Conservation (phyloP, 192 early-diverging fungal genomes). For the Entomortierella beljakovae region DNA sequence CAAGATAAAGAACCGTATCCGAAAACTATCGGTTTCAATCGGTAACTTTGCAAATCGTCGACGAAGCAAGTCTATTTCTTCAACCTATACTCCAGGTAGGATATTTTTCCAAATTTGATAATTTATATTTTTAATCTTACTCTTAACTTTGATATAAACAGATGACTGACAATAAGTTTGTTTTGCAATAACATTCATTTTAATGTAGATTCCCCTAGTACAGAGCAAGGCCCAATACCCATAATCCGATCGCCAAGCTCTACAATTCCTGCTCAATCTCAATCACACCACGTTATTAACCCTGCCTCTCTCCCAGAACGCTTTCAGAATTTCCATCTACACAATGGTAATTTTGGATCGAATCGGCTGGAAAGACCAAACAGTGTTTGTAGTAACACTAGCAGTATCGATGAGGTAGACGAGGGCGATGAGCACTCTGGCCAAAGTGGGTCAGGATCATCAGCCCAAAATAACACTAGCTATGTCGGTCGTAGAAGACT, state of each 20-base stretch:
- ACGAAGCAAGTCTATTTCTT: constrained; percentile 51
- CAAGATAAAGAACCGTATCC: constrained; percentile 58
- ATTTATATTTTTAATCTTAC: neutral
- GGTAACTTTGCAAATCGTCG: constrained; percentile 52
- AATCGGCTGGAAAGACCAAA: constrained; percentile 33
- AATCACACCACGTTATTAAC: constrained; percentile 5
- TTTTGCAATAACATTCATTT: neutral
- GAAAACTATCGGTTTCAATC: constrained; percentile 57
- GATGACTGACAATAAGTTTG: neutral
- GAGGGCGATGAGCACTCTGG: constrained; percentile 29
- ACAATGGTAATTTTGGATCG: constrained; percentile 21
- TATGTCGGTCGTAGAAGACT: constrained; percentile 34
- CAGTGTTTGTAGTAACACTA: constrained; percentile 44
- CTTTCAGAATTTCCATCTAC: constrained; percentile 26
- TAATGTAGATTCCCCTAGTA: constrained; percentile 32
- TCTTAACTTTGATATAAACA: neutral
- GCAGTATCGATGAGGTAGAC: constrained; percentile 42
- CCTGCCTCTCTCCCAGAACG: constrained; percentile 38
- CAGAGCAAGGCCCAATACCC: constrained; percentile 30
- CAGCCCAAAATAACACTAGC: constrained; percentile 26
- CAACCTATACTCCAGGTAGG: constrained; percentile 35
- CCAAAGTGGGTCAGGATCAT: constrained; percentile 31
- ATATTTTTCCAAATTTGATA: neutral
- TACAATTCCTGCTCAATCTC: neutral
- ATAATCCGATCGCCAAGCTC: constrained; percentile 28